Base-by-base conservation (phyloP, 352 stramenopile genomes). In the Globisporangium splendens region DNA sequence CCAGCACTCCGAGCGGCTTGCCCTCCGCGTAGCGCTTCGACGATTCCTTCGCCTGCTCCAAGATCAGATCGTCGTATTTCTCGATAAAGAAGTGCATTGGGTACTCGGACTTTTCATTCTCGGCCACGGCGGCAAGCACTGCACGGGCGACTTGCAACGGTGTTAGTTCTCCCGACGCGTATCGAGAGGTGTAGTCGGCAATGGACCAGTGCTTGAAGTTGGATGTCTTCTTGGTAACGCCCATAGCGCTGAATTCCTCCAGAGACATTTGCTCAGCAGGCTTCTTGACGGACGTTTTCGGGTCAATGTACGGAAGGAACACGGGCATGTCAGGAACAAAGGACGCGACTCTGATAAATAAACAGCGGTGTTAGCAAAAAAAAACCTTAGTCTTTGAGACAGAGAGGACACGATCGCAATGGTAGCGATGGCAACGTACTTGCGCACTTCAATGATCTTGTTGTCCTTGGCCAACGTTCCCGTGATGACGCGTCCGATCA, bases 261-360 rank as follows among this genome's bases (percentile, higher is more conserved):
- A 77, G 65, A 0, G 58, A 78, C 13, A 63, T 50, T 46, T 52
- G 59, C 55, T 15, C 18, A 6, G 47, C 22, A 39, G 60, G 52
- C 22, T 67, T 50, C 41, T 69, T 35, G 21, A 50, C 63, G 3
- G 41, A 66, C 18, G 67, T 49, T 43, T 69, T 79, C 0, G 79
- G 75, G 13, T 79, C 66, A 47, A 89, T 50, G 48, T 80, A 87
- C 38, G 88, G 87, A 63, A 93, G 94, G 62, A 95, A 96, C 35
- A 96, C 53, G 10, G 90, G 90, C 54, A 84, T 56, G 50, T 95
- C 68, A 7, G 75, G 65, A 20, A 93, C 69, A n/a, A 66, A 77
- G 2, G 83, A 75, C 8, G 83, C 83, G 28, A 88, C 64, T 20
- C 72, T 81, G 11, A 39, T 20, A n/a, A 24, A 17, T n/a, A 24